These are phyloP conservation scores for Hemileccinum impolitum DNA, from an alignment of 768 basidiomycete species.

Conservation along the genomic window DNA sequence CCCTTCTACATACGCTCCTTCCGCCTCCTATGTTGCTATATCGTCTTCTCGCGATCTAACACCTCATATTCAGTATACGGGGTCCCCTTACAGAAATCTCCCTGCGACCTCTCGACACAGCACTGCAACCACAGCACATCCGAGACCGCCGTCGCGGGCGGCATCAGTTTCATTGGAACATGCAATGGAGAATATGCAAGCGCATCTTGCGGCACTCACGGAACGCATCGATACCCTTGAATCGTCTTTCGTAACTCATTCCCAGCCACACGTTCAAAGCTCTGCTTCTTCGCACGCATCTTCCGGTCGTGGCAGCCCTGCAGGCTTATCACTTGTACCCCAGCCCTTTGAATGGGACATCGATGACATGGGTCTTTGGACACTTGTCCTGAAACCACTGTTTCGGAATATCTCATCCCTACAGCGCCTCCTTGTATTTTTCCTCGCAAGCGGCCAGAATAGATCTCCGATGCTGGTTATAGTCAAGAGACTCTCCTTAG, in stretches of 20 bases:
- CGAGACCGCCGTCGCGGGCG: slow-evolving; percentile 43
- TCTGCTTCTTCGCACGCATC: slow-evolving; percentile 40
- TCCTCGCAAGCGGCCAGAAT: slow-evolving; percentile 50
- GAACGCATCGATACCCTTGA: slow-evolving; percentile 79
- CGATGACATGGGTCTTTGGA: slow-evolving; percentile 85
- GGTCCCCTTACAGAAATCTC: slow-evolving; percentile 35
- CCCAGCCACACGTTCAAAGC: slow-evolving; percentile 33
- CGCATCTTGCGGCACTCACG: slow-evolving; percentile 74
- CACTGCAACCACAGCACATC: slow-evolving; percentile 31
- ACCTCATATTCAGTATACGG: slow-evolving; percentile 37
- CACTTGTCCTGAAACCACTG: slow-evolving; percentile 63
- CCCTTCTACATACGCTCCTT: slow-evolving; percentile 34
- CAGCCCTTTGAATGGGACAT: slow-evolving; percentile 55
- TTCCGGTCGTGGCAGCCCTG: slow-evolving; percentile 44
- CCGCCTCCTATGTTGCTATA: slow-evolving; percentile 36
- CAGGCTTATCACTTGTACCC: slow-evolving; percentile 24
- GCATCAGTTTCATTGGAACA: slow-evolving; percentile 49
- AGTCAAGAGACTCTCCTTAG: slow-evolving; percentile 71
- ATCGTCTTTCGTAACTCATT: slow-evolving; percentile 31
- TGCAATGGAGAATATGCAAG: slow-evolving; percentile 77
- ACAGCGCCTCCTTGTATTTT: slow-evolving; percentile 52
- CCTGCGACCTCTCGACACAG: slow-evolving; percentile 34
- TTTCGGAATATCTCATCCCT: slow-evolving; percentile 47
- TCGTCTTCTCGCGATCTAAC: slow-evolving; percentile 38
- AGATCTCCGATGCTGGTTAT: slow-evolving; percentile 66